Evolutionary conservation across 2,329 filamentous ascomycete species (phyloP).

Genomic region (Penicillium nordicum): DNA sequence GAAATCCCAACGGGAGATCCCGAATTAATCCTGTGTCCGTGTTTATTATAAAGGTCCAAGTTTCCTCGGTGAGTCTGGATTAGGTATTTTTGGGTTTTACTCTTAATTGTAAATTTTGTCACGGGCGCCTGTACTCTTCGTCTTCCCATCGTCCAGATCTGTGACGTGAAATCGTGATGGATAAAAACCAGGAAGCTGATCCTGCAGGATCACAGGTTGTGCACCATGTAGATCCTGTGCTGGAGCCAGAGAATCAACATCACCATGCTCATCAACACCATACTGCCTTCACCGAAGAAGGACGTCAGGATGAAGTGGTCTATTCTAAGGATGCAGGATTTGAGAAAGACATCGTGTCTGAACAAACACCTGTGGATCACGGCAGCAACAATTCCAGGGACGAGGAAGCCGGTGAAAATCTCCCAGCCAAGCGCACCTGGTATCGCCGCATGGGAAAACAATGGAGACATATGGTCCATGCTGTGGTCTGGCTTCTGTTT

Average conservation of each 20-base stretch:
- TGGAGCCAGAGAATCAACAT: slow-evolving; percentile 39
- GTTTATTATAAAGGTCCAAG: not conserved
- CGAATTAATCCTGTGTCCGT: not conserved
- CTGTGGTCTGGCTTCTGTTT: slow-evolving; percentile 49
- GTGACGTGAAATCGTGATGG: not conserved
- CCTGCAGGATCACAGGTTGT: not conserved
- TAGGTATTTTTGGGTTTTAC: not conserved
- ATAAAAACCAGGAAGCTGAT: not conserved
- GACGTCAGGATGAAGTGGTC: slow-evolving; percentile 44
- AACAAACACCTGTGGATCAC: slow-evolving; percentile 38
- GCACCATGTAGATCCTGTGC: slow-evolving; percentile 30
- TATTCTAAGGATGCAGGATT: slow-evolving; percentile 47
- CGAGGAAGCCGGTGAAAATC: slow-evolving; percentile 40
- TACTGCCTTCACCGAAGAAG: slow-evolving; percentile 34
- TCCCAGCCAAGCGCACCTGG: slow-evolving; percentile 29
- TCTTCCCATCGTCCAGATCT: not conserved
- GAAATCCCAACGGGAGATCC: not conserved
- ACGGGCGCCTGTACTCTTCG: not conserved
- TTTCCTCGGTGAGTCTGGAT: not conserved
- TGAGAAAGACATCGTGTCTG: slow-evolving; percentile 38
- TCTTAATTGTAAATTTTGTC: not conserved
- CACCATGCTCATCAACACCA: slow-evolving; percentile 42
- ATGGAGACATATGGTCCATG: slow-evolving; percentile 42
- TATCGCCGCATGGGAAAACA: slow-evolving; percentile 28
- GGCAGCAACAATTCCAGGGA: slow-evolving; percentile 35